Percentiles rank a stretch among this genome's conserved stretches.
Evolutionary conservation across 805 yeast species (phyloP).

Genomic region (Zygotorulaspora sp.): DNA sequence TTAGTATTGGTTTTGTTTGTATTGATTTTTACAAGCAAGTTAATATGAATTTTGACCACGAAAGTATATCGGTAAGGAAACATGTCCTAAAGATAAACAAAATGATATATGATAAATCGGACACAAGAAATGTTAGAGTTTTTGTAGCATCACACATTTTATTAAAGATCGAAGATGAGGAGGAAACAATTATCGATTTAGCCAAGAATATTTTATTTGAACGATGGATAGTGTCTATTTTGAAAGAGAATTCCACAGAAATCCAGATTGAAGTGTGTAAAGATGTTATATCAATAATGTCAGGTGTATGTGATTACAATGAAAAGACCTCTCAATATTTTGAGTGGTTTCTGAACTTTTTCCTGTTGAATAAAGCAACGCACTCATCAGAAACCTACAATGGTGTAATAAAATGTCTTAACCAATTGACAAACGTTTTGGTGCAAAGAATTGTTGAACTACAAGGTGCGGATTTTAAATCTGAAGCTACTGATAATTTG

Average conservation of each 20-base stretch:
- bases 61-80: slow-evolving; percentile 60
- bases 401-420: slow-evolving; percentile 14
- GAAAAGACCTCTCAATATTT: slow-evolving; percentile 43
- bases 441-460: slow-evolving; percentile 28
- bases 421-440: slow-evolving; percentile 19
- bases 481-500: not conserved
- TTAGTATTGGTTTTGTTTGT: slow-evolving; percentile 38
- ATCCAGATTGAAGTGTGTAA: slow-evolving; percentile 11
- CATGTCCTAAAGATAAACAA: slow-evolving; percentile 52
- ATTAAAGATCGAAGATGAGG: slow-evolving; percentile 63
- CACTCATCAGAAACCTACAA: slow-evolving; percentile 15
- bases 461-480: slow-evolving; percentile 31
- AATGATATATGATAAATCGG: slow-evolving; percentile 41
- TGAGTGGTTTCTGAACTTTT: slow-evolving; percentile 45
- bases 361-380: slow-evolving; percentile 36
- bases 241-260: slow-evolving; percentile 12
- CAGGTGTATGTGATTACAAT: slow-evolving; percentile 36
- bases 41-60: slow-evolving; percentile 46
- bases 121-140: slow-evolving; percentile 34
- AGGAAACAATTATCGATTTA: slow-evolving; percentile 46
- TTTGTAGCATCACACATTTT: slow-evolving; percentile 50
- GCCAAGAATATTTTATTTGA: slow-evolving; percentile 39
- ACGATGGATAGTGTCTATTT: slow-evolving; percentile 35
- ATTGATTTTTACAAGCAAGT: slow-evolving; percentile 47
- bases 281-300: slow-evolving; percentile 35